Conservation (phyloP, 495 filamentous ascomycete genomes). For the Penicillium simplicissimum region DNA sequence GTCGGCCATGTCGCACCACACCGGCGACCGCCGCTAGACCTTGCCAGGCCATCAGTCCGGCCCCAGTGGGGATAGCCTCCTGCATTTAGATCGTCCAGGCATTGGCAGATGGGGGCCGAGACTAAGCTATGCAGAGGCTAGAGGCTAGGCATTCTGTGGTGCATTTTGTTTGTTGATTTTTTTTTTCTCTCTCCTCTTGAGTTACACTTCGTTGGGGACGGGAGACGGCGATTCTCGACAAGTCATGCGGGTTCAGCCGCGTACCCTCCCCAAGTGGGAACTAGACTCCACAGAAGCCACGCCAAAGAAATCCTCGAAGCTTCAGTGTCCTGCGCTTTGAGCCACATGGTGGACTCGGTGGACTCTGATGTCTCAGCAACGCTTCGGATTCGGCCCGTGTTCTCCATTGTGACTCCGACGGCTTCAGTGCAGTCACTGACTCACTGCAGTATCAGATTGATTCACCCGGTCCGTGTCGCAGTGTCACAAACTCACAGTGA, state of each 20-base stretch:
- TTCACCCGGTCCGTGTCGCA: slow-evolving; percentile 6
- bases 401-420: slow-evolving; percentile 13
- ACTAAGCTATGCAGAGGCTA: not conserved
- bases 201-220: not conserved
- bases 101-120: slow-evolving; percentile 5
- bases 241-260: slow-evolving; percentile 3
- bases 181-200: not conserved
- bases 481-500: not conserved
- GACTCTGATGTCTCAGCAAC: slow-evolving; percentile 1
- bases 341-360: slow-evolving; percentile 2
- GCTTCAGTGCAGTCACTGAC: not conserved
- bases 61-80: not conserved
- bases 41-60: slow-evolving; percentile 19
- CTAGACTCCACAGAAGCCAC: slow-evolving; percentile 4
- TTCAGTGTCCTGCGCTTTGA: not conserved
- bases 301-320: not conserved
- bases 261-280: not conserved
- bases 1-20: slow-evolving; percentile 7
- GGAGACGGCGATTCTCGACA: not conserved
- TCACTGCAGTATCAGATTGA: slow-evolving; percentile 14
- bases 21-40: slow-evolving; percentile 17
- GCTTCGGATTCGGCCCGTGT: slow-evolving; percentile 27
- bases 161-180: not conserved
- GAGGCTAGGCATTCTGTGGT: not conserved
- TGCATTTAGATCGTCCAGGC: slow-evolving; percentile 4